These are phyloP conservation scores for Trametes hirsuta DNA, from an alignment of 1,284 basidiomycete genomes.

Conservation along the genomic window DNA sequence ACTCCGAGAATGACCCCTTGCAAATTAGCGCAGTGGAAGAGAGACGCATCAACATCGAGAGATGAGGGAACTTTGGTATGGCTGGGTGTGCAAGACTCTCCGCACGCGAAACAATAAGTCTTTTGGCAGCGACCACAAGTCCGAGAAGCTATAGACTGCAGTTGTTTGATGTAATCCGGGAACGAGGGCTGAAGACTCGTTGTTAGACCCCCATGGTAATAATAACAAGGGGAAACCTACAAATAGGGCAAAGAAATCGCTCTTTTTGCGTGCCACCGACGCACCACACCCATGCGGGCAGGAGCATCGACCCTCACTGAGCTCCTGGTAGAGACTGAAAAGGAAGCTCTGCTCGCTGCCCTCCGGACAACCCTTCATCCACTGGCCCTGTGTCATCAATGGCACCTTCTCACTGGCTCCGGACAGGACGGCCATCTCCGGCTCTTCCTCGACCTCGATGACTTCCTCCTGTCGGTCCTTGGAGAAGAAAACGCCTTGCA, in stretches of 20 bases:
- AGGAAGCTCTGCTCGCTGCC: constrained; percentile 88
- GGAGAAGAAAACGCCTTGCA: constrained; percentile 86
- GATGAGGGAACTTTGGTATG: constrained; percentile 16
- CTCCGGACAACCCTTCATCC: constrained; percentile 96
- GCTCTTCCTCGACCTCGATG: constrained; percentile 82
- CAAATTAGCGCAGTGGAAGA: constrained; percentile 87
- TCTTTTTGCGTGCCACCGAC: constrained; percentile 59
- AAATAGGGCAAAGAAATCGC: constrained; percentile 81
- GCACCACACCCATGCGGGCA: constrained; percentile 79
- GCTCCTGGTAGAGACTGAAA: constrained; percentile 79
- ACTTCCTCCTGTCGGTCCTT: constrained; percentile 87
- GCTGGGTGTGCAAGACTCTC: constrained; percentile 59
- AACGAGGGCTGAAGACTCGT: constrained; percentile 62
- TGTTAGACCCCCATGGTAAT: not conserved
- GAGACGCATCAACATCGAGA: constrained; percentile 48
- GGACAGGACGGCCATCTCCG: constrained; percentile 55
- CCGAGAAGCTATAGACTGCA: constrained; percentile 59
- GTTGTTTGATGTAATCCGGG: constrained; percentile 64
- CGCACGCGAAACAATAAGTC: constrained; percentile 83
- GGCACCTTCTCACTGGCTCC: constrained; percentile 53
- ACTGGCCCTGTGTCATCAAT: constrained; percentile 85
- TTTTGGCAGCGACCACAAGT: constrained; percentile 68
- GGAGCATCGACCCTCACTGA: constrained; percentile 62
- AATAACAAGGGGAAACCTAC: constrained; percentile 50
- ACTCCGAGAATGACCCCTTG: constrained; percentile 88